Evolutionary conservation across 2,329 filamentous ascomycete genomes (phyloP).

Genomic region (Cercospora nicotianae): DNA sequence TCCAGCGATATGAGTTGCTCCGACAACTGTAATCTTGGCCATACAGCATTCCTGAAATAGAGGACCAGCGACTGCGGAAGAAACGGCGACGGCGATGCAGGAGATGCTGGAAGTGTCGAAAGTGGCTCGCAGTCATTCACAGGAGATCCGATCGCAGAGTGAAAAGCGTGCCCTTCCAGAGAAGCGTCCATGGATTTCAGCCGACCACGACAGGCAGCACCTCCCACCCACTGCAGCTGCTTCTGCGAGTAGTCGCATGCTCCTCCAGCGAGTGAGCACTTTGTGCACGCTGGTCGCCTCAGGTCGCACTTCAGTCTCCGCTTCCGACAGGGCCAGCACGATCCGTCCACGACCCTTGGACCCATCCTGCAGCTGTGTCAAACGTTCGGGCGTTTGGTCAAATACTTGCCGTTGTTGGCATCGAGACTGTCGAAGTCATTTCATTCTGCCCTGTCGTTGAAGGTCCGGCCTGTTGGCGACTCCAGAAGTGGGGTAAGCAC

Average conservation of each 20-base stretch:
- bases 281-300: slow-evolving; percentile 1
- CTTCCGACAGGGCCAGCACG: slow-evolving; percentile 15
- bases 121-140: neutral
- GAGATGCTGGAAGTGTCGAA: neutral
- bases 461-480: neutral
- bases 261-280: neutral
- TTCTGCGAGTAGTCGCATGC: slow-evolving; percentile 10
- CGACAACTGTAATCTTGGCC: slow-evolving; percentile 13
- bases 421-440: neutral
- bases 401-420: neutral
- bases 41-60: slow-evolving; percentile 10
- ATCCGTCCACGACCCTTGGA: slow-evolving; percentile 10
- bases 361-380: neutral
- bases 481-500: neutral
- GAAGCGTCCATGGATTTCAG: neutral
- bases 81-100: neutral
- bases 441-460: neutral
- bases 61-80: neutral
- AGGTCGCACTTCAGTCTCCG: slow-evolving; percentile 15
- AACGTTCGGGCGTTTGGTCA: neutral
- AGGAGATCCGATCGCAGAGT: neutral
- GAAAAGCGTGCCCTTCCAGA: neutral
- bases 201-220: slow-evolving; percentile 9
- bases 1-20: slow-evolving; percentile 10
- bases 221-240: slow-evolving; percentile 16